These are phyloP conservation scores for Lentinula sp. DNA, from an alignment of 768 basidiomycete genomes.

Conservation along the genomic window DNA sequence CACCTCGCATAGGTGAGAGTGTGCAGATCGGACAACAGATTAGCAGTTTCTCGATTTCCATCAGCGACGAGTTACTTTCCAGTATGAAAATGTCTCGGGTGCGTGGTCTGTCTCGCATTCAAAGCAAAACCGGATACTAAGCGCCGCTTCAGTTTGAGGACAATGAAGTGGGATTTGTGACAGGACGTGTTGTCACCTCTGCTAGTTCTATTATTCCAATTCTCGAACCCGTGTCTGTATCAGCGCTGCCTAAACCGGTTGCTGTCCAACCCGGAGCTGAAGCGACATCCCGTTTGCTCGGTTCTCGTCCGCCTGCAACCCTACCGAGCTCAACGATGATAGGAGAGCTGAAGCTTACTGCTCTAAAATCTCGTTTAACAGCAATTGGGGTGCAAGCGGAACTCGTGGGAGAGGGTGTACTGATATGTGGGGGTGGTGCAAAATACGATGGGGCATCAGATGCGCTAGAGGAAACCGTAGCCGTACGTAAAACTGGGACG, in stretches of 20 bases:
- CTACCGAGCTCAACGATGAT: constrained; percentile 94
- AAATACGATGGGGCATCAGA: constrained; percentile 34
- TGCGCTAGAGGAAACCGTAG: constrained; percentile 61
- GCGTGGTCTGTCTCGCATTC: constrained; percentile 19
- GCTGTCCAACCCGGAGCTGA: constrained; percentile 17
- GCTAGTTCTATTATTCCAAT: constrained; percentile 86
- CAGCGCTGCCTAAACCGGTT: constrained; percentile 13
- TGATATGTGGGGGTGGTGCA: constrained; percentile 74
- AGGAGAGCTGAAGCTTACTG: constrained; percentile 90
- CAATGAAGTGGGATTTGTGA: constrained; percentile 91
- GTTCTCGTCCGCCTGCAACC: constrained; percentile 57
- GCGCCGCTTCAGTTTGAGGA: constrained; percentile 75
- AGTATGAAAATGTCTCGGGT: constrained; percentile 85
- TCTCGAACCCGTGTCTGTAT: constrained; percentile 60
- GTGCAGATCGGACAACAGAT: constrained; percentile 95
- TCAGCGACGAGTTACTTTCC: constrained; percentile 82
- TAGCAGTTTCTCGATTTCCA: constrained; percentile 88
- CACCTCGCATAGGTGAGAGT: constrained; percentile 69
- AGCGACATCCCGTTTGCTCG: constrained; percentile 41
- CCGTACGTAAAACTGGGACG: constrained; percentile 81
- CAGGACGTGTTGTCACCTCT: constrained; percentile 80
- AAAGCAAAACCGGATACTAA: not conserved
- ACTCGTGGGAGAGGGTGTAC: constrained; percentile 94
- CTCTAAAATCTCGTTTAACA: constrained; percentile 76
- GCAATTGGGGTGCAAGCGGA: constrained; percentile 81